A percentile compares a stretch with the other conserved stretches of the same genome.
These are phyloP conservation scores for Cyberlindnera samutprakarnensis DNA, from an alignment of 805 yeast genomes.

Conservation along the genomic window DNA sequence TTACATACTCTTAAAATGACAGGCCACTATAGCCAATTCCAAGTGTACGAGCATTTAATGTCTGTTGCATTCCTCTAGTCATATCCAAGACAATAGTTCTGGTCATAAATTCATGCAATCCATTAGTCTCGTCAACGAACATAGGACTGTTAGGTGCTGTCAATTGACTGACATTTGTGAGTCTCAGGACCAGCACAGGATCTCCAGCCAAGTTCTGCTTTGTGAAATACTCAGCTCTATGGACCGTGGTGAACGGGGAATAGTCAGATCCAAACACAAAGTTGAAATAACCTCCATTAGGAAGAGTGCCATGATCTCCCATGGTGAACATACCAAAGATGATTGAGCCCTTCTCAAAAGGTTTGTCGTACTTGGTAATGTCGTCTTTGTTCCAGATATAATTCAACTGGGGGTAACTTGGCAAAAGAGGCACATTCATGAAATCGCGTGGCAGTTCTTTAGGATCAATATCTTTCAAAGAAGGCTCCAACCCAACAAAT, in stretches of 20 bases:
- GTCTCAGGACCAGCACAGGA: slow-evolving; percentile 16
- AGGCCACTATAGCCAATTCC: no score
- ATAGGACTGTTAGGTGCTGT: slow-evolving; percentile 6
- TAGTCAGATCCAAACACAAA: slow-evolving; percentile 15
- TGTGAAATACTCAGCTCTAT: slow-evolving; percentile 17
- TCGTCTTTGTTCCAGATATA: slow-evolving; percentile 17
- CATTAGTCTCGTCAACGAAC: slow-evolving; percentile 14
- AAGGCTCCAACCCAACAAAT: slow-evolving; percentile 13
- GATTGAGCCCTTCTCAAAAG: slow-evolving; percentile 11
- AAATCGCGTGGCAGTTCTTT: slow-evolving; percentile 5
- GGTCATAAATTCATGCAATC: slow-evolving; percentile 21
- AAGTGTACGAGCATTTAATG: no score
- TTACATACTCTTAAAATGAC: no score
- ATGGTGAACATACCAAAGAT: slow-evolving; percentile 18
- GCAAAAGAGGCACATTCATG: slow-evolving; percentile 9
- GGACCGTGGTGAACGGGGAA: slow-evolving; percentile 8
- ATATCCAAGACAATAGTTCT: slow-evolving; percentile 20
- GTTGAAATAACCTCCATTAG: slow-evolving; percentile 18
- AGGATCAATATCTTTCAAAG: slow-evolving; percentile 8
- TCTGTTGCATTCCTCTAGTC: slow-evolving; percentile 10
- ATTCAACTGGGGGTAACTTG: slow-evolving; percentile 7
- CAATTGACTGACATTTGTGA: slow-evolving; percentile 10
- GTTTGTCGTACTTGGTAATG: slow-evolving; percentile 3
- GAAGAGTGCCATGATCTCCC: slow-evolving; percentile 11
- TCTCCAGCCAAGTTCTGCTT: slow-evolving; percentile 7